Conservation (phyloP, 1,139 yeast genomes). For the Zygosaccharomyces pseudobailii region DNA sequence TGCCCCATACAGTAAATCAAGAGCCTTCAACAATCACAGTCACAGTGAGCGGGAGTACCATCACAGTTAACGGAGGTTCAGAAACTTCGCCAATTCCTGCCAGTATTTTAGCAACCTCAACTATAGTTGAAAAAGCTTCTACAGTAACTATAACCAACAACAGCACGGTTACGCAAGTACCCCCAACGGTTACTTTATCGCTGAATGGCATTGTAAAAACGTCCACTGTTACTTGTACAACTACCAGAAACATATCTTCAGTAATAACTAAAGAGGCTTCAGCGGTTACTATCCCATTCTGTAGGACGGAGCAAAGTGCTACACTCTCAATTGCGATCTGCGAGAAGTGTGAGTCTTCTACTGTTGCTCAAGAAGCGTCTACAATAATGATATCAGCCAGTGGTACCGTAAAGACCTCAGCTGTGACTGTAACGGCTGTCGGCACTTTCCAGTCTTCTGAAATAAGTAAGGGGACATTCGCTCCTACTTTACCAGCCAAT, state of each 20-base stretch:
- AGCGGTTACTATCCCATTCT: neutral
- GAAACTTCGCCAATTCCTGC: no score
- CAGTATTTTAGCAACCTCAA: neutral
- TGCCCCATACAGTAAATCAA: neutral
- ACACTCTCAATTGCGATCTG: neutral
- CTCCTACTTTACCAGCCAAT: no score
- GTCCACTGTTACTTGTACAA: no score
- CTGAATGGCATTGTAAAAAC: neutral
- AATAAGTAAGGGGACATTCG: no score
- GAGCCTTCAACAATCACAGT: neutral
- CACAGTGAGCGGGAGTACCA: neutral
- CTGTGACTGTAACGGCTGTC: neutral
- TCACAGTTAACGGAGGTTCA: no score
- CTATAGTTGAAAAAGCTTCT: neutral
- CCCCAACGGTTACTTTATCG: neutral
- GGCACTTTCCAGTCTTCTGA: no score
- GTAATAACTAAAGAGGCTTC: neutral
- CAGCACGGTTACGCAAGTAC: neutral
- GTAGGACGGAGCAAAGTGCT: neutral
- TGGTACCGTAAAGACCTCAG: neutral
- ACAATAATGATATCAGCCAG: neutral
- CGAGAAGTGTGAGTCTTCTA: neutral
- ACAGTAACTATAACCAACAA: neutral
- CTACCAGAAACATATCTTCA: neutral
- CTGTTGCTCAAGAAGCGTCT: neutral